phyloP scores from a whole-genome alignment of 2,329 filamentous ascomycete genomes.

The Stylonectria norvegica region DNA sequence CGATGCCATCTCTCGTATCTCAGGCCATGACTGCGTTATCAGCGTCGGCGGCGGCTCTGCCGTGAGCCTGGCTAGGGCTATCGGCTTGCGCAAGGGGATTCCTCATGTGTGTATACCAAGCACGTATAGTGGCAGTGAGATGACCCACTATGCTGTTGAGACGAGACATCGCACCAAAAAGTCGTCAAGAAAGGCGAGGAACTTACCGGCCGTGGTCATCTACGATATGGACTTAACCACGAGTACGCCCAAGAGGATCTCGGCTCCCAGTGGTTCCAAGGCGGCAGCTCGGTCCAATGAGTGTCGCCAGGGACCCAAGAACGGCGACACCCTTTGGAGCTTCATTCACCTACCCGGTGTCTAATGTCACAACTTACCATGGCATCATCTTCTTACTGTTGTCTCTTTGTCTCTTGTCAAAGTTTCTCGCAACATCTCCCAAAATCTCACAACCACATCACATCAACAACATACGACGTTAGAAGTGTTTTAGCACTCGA shows the following conservation, averaged over 20 bases:
- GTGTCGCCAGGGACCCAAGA: constrained; percentile 10
- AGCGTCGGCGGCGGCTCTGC: constrained; percentile 62
- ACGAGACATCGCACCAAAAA: not conserved
- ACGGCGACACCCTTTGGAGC: constrained; percentile 33
- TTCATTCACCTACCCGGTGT: constrained; percentile 37
- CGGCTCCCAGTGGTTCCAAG: constrained; percentile 23
- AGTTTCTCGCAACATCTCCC: no score
- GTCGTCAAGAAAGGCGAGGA: constrained; percentile 3
- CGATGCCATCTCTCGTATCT: constrained; percentile 26
- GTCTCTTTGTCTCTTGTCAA: no score
- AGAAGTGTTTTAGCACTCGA: no score
- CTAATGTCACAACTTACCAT: no score
- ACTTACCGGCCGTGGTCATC: constrained; percentile 33
- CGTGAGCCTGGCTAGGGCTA: constrained; percentile 55
- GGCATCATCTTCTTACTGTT: no score
- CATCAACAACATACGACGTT: no score
- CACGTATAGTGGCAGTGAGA: constrained; percentile 58
- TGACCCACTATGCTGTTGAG: constrained; percentile 33
- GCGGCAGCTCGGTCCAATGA: constrained; percentile 18
- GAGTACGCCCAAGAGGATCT: constrained; percentile 25
- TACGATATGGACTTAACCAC: constrained; percentile 37
- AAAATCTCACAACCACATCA: no score
- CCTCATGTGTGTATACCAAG: constrained; percentile 59
- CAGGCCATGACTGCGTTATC: constrained; percentile 52
- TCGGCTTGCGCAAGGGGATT: constrained; percentile 49